Evolutionary conservation across 169 alveolate species (phyloP).

Genomic region (Toxoplasma gondii): DNA sequence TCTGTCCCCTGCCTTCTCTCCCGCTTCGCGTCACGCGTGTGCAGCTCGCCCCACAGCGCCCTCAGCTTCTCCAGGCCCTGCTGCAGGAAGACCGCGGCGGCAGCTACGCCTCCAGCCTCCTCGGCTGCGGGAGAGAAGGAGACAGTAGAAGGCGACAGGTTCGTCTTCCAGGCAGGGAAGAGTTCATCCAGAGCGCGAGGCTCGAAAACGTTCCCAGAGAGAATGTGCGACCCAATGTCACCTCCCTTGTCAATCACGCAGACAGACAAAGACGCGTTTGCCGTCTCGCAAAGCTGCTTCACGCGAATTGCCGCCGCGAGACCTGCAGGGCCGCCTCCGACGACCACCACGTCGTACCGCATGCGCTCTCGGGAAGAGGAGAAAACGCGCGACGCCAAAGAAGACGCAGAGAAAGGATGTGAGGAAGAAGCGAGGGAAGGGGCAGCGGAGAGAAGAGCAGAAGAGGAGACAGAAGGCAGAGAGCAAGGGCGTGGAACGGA

Average conservation of each 20-base stretch:
- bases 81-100: background rate
- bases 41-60: background rate
- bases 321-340: conserved; percentile 92
- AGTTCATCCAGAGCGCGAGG: conserved; percentile 83
- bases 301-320: conserved; percentile 84
- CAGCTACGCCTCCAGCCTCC: background rate
- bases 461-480: too few relatives aligned
- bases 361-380: conserved; percentile 69
- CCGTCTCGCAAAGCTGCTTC: conserved; percentile 41
- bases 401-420: background rate
- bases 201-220: conserved; percentile 87
- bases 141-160: background rate
- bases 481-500: background rate
- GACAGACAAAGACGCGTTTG: conserved; percentile 69
- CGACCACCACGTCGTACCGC: conserved; percentile 81
- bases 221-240: conserved; percentile 85
- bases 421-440: background rate
- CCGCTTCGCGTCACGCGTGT: background rate
- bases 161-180: conserved; percentile 74
- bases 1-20: background rate
- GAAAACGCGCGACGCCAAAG: background rate
- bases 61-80: background rate
- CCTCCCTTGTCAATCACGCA: conserved; percentile 86
- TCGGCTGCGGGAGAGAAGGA: background rate
- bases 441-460: background rate